A percentile compares a stretch with the other conserved stretches of the same genome.
Conservation (phyloP, 495 filamentous ascomycete species). For the Daldinia concentrica region DNA sequence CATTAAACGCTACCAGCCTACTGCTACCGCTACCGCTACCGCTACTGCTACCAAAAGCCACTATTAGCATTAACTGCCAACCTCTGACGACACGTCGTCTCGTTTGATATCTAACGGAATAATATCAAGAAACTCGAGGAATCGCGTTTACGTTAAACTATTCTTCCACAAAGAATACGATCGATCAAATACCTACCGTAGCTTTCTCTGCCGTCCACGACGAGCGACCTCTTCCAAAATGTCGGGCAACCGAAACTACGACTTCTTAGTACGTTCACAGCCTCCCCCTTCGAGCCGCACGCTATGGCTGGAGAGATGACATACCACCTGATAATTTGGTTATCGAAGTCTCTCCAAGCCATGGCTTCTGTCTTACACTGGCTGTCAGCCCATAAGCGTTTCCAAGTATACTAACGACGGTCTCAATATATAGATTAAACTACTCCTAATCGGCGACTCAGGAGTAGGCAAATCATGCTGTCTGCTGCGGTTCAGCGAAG, state of each 20-base stretch:
- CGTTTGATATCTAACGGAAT: constrained; percentile 10
- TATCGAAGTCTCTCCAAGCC: neutral
- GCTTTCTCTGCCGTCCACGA: constrained; percentile 32
- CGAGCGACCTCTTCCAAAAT: constrained; percentile 63
- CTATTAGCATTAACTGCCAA: constrained; percentile 25
- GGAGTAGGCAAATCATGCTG: constrained; percentile 99
- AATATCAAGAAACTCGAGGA: constrained; percentile 16
- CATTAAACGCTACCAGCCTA: constrained; percentile 7
- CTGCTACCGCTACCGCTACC: constrained; percentile 19
- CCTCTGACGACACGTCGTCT: constrained; percentile 42
- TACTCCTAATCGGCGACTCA: constrained; percentile 97
- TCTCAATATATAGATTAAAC: constrained; percentile 79
- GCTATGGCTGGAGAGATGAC: constrained; percentile 14
- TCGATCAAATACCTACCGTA: constrained; percentile 13
- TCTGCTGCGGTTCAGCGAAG: constrained; percentile 96
- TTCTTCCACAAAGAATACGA: constrained; percentile 11
- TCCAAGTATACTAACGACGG: constrained; percentile 8
- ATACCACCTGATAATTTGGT: neutral
- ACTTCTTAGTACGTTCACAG: constrained; percentile 81
- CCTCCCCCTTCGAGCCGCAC: constrained; percentile 16
- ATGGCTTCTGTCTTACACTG: constrained; percentile 1
- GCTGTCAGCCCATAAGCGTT: neutral
- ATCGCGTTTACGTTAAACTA: constrained; percentile 7
- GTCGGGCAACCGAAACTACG: constrained; percentile 97
- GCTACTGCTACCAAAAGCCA: constrained; percentile 3